phyloP scores from a whole-genome alignment of 306 rosid species.

The Aeschynomene evenia region DNA sequence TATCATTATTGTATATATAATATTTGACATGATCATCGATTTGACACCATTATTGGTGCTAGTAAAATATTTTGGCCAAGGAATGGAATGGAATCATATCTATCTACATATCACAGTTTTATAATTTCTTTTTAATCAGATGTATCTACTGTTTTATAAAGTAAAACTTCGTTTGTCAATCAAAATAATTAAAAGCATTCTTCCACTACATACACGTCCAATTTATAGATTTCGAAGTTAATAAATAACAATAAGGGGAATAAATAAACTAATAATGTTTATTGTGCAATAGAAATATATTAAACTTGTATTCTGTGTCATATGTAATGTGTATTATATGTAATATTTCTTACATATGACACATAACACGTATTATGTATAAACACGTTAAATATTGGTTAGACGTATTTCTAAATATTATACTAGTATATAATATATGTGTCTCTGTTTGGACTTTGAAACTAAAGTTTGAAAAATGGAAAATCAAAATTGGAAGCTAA shows the following conservation, averaged over 20 bases:
- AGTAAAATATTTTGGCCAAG: neutral
- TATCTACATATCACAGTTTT: too few relatives aligned
- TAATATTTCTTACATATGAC: too few relatives aligned
- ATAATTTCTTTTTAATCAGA: too few relatives aligned
- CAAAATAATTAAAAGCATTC: constrained; percentile 7
- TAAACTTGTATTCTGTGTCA: too few relatives aligned
- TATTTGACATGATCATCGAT: constrained; percentile 28
- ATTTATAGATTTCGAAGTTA: neutral
- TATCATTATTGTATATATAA: too few relatives aligned
- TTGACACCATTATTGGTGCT: constrained; percentile 36
- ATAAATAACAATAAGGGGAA: too few relatives aligned
- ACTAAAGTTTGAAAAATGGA: constrained; percentile 36
- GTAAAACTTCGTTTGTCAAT: neutral
- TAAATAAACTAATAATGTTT: too few relatives aligned
- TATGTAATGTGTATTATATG: too few relatives aligned
- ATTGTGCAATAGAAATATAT: too few relatives aligned
- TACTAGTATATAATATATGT: neutral
- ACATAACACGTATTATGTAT: too few relatives aligned
- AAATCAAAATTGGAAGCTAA: constrained; percentile 36
- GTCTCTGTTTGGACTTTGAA: constrained; percentile 6
- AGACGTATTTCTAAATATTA: too few relatives aligned
- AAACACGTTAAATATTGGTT: too few relatives aligned
- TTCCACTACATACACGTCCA: neutral
- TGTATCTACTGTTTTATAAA: neutral
- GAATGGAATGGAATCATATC: neutral